phyloP scores from a whole-genome alignment of 805 yeast genomes.

The Yarrowia sp. region DNA sequence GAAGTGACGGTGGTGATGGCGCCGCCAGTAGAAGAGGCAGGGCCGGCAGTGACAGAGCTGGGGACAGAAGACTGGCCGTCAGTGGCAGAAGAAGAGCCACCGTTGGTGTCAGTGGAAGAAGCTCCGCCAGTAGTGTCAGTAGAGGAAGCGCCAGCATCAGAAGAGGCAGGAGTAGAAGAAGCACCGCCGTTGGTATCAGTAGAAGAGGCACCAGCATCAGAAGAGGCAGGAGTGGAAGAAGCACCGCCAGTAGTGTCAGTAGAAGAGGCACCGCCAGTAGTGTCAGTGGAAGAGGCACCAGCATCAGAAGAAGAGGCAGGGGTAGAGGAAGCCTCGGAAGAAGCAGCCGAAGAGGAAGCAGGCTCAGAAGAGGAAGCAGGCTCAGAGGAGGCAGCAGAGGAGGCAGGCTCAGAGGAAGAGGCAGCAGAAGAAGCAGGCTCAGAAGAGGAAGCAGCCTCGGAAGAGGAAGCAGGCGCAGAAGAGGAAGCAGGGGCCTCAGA shows the following conservation, averaged over 20 bases:
- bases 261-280: not conserved
- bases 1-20: not conserved
- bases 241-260: not conserved
- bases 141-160: not conserved
- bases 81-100: not conserved
- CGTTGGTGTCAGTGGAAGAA: not conserved
- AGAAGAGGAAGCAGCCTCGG: not conserved
- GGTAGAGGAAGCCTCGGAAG: not conserved
- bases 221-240: not conserved
- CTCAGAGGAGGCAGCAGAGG: not conserved
- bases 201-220: not conserved
- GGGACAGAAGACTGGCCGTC: not conserved
- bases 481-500: not conserved
- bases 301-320: not conserved
- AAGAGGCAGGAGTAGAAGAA: not conserved
- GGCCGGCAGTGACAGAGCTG: not conserved
- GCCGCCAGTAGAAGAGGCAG: not conserved
- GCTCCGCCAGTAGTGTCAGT: not conserved
- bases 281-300: not conserved
- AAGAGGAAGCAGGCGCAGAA: not conserved
- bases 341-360: not conserved
- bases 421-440: not conserved
- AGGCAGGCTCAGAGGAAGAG: not conserved
- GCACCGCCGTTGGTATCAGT: too few relatives aligned
- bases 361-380: not conserved